These are phyloP conservation scores for Monosporascus sp. DNA, from an alignment of 2,329 filamentous ascomycete species.

Conservation along the genomic window DNA sequence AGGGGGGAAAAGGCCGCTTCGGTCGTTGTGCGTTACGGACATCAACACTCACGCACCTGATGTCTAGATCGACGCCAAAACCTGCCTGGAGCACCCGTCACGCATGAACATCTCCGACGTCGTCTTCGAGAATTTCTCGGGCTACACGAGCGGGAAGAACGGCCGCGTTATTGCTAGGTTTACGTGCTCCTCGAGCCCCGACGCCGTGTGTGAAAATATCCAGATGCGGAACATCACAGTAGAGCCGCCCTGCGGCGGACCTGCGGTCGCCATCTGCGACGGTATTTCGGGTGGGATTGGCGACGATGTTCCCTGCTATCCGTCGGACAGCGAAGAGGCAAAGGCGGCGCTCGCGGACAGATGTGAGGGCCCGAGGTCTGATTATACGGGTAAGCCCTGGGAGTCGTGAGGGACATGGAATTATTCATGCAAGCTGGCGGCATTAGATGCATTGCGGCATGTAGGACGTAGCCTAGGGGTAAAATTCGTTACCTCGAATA, in stretches of 20 bases:
- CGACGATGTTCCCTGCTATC: constrained; percentile 24
- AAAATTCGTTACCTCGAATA: too few species aligned
- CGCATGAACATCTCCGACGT: constrained; percentile 55
- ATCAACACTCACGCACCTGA: neutral
- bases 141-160: constrained; percentile 50
- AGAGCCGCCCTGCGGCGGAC: constrained; percentile 39
- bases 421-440: too few species aligned
- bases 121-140: constrained; percentile 52
- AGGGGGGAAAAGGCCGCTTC: neutral
- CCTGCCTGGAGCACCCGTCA: constrained; percentile 48
- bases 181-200: constrained; percentile 45
- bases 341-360: constrained; percentile 25
- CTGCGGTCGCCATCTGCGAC: constrained; percentile 44
- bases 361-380: constrained; percentile 20
- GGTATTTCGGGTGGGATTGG: constrained; percentile 33
- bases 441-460: too few species aligned
- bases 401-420: too few species aligned
- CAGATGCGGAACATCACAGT: constrained; percentile 49
- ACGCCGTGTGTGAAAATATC: constrained; percentile 52
- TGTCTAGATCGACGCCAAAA: constrained; percentile 32
- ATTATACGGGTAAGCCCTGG: too few species aligned
- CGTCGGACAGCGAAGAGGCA: constrained; percentile 27
- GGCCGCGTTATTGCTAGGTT: constrained; percentile 49
- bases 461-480: too few species aligned
- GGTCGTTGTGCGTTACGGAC: neutral